phyloP scores from a whole-genome alignment of 371 early-diverging fungal species.

The Blakeslea trispora region DNA sequence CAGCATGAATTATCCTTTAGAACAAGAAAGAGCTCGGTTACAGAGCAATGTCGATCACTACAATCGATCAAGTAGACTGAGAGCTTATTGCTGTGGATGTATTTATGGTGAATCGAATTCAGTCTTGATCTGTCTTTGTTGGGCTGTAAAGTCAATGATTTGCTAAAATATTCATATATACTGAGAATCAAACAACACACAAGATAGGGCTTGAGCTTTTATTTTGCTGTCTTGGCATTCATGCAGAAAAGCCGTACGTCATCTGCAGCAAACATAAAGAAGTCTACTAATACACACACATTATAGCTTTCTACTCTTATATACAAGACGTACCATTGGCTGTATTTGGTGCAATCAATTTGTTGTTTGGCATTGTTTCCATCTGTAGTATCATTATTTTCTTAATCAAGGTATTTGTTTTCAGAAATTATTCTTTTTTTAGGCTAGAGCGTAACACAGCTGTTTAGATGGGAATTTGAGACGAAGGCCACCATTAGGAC shows the following conservation, averaged over 20 bases:
- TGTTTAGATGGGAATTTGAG: conserved; percentile 1
- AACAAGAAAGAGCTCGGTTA: conserved; percentile 5
- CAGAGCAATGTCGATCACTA: conserved; percentile 8
- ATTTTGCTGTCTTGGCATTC: conserved; percentile 35
- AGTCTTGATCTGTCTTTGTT: conserved; percentile 25
- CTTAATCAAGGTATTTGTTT: conserved; percentile 26
- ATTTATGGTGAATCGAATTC: conserved; percentile 23
- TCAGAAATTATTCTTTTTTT: background rate
- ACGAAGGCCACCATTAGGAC: background rate
- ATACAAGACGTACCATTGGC: conserved; percentile 20
- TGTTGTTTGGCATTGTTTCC: conserved; percentile 30
- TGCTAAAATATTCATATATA: background rate
- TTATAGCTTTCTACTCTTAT: conserved; percentile 37
- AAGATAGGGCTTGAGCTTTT: conserved; percentile 32
- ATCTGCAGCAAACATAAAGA: background rate
- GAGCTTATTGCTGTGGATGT: conserved; percentile 34
- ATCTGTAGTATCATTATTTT: conserved; percentile 22
- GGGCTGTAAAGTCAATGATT: conserved; percentile 35
- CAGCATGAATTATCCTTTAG: background rate
- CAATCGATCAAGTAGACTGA: conserved; percentile 7
- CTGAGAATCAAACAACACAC: background rate
- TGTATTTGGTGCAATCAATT: conserved; percentile 32
- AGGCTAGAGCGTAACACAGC: conserved; percentile 6
- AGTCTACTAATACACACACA: background rate
- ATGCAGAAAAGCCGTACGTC: conserved; percentile 33